Evolutionary conservation across 2,329 filamentous ascomycete genomes (phyloP).

Genomic region (Niveomyces coronatus): DNA sequence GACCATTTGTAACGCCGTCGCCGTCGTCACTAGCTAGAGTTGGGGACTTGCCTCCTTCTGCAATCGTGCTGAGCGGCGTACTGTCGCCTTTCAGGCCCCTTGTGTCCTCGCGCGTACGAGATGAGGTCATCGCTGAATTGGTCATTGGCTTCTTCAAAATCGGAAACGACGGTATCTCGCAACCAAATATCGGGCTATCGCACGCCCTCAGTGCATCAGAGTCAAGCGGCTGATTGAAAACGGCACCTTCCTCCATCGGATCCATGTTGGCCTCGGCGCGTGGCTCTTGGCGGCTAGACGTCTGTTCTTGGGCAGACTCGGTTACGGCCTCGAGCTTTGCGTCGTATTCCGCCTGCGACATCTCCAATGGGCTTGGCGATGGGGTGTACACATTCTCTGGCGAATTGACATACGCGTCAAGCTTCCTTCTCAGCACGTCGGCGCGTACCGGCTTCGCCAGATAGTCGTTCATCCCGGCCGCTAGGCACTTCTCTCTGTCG

Average conservation of each 20-base stretch:
- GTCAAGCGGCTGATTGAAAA: conserved; percentile 23
- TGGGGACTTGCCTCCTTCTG: no score
- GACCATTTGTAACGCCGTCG: background rate
- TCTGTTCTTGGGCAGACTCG: conserved; percentile 1
- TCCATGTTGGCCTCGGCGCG: conserved; percentile 14
- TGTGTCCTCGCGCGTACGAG: background rate
- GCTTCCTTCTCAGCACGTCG: conserved; percentile 73
- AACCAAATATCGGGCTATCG: conserved; percentile 9
- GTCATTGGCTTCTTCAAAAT: background rate
- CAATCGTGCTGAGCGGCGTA: no score
- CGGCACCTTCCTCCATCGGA: conserved; percentile 22
- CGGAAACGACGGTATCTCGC: conserved; percentile 3
- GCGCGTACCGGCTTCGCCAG: conserved; percentile 90
- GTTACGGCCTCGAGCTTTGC: background rate
- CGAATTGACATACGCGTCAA: conserved; percentile 46
- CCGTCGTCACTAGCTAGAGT: no score
- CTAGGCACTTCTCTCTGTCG: conserved; percentile 89
- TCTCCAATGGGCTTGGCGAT: conserved; percentile 13
- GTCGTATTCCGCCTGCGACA: conserved; percentile 11
- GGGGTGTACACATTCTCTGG: conserved; percentile 19
- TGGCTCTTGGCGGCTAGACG: conserved; percentile 8
- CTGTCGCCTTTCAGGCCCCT: background rate
- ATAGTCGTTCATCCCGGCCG: conserved; percentile 96
- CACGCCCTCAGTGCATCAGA: conserved; percentile 7
- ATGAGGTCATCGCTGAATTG: background rate